Evolutionary conservation across 2,329 filamentous ascomycete genomes (phyloP).

Genomic region (Fusarium phyllophilum): DNA sequence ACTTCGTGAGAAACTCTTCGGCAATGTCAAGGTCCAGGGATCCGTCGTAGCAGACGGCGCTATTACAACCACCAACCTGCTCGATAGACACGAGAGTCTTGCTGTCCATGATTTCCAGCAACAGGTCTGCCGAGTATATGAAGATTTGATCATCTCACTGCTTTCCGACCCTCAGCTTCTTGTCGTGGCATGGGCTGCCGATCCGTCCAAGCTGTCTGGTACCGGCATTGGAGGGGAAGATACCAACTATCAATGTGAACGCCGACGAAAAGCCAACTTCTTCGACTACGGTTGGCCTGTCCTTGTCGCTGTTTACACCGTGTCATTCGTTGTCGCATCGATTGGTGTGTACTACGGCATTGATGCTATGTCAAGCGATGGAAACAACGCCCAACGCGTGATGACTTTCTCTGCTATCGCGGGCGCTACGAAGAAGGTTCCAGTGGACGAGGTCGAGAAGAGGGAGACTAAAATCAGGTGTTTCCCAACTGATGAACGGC

Average conservation of each 20-base stretch:
- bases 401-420: constrained; percentile 36
- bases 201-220: constrained; percentile 22
- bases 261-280: constrained; percentile 18
- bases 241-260: constrained; percentile 18
- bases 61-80: constrained; percentile 19
- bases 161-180: constrained; percentile 35
- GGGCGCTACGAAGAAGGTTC: constrained; percentile 26
- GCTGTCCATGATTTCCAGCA: constrained; percentile 6
- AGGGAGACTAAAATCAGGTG: constrained; percentile 24
- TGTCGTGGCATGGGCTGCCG: constrained; percentile 32
- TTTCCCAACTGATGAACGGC: constrained; percentile 11
- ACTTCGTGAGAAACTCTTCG: constrained; percentile 15
- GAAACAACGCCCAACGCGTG: constrained; percentile 10
- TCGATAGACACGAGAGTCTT: constrained; percentile 24
- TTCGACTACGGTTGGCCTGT: constrained; percentile 24
- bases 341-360: constrained; percentile 31
- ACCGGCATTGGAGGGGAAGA: neutral
- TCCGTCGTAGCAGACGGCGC: neutral
- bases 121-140: constrained; percentile 9
- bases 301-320: constrained; percentile 17
- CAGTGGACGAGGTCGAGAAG: constrained; percentile 12
- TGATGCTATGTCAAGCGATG: constrained; percentile 24
- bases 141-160: constrained; percentile 32
- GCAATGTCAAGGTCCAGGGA: neutral
- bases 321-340: constrained; percentile 16